phyloP scores from a whole-genome alignment of 2,329 filamentous ascomycete species.

The Coniochaeta ligniaria region DNA sequence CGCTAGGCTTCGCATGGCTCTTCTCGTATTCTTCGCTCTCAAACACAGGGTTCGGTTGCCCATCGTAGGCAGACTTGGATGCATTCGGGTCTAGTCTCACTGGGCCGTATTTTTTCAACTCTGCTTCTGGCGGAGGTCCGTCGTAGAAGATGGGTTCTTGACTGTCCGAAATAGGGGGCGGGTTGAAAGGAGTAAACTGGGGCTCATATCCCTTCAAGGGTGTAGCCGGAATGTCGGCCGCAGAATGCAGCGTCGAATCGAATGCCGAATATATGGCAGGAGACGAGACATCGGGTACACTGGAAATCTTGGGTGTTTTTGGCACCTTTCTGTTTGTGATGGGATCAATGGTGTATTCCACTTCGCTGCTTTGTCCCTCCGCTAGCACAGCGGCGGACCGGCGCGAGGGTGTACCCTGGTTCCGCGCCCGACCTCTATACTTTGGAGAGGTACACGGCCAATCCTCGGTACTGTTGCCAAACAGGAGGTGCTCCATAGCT shows the following conservation, averaged over 20 bases:
- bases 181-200: conserved; percentile 21
- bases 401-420: not conserved
- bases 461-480: conserved; percentile 19
- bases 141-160: conserved; percentile 22
- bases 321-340: conserved; percentile 49
- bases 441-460: conserved; percentile 24
- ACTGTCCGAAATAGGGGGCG: conserved; percentile 8
- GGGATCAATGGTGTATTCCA: conserved; percentile 44
- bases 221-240: conserved; percentile 15
- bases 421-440: conserved; percentile 9
- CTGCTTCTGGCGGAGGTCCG: conserved; percentile 23
- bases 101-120: conserved; percentile 27
- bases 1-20: conserved; percentile 15
- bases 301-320: conserved; percentile 14
- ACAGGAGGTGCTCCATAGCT: conserved; percentile 35
- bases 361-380: not conserved
- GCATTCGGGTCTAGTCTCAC: conserved; percentile 19
- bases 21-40: conserved; percentile 23
- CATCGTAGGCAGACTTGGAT: not conserved
- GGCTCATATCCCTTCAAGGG: conserved; percentile 25
- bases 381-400: not conserved
- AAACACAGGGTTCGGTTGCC: conserved; percentile 1
- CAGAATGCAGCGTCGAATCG: not conserved
- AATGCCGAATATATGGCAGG: not conserved
- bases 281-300: conserved; percentile 10